phyloP scores from a whole-genome alignment of 2,329 filamentous ascomycete genomes.

The Tolypocladium guangdongense region DNA sequence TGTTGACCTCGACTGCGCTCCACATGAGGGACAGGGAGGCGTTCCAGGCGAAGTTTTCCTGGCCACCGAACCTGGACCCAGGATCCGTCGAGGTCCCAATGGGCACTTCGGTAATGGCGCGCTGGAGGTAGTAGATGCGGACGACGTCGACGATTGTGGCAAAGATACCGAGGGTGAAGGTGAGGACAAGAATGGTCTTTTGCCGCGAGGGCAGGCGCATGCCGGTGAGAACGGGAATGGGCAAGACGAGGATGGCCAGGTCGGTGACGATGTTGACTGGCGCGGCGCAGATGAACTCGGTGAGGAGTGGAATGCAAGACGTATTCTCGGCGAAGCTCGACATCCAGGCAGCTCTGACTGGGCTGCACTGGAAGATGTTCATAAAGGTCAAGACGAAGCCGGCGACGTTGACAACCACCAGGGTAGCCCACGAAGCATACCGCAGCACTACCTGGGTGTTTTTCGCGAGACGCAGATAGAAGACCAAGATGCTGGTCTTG shows the following conservation, averaged over 20 bases:
- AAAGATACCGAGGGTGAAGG: slow-evolving; percentile 79
- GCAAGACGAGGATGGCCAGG: slow-evolving; percentile 74
- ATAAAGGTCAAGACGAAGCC: slow-evolving; percentile 73
- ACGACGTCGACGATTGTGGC: slow-evolving; percentile 82
- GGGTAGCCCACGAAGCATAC: slow-evolving; percentile 68
- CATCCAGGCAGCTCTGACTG: slow-evolving; percentile 59
- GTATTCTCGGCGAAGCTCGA: slow-evolving; percentile 19
- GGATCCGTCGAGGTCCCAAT: slow-evolving; percentile 24
- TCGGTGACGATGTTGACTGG: slow-evolving; percentile 91
- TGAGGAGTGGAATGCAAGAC: slow-evolving; percentile 45
- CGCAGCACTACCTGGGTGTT: slow-evolving; percentile 67
- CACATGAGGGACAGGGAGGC: slow-evolving; percentile 84
- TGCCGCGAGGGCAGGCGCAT: slow-evolving; percentile 79
- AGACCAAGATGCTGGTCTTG: slow-evolving; percentile 86
- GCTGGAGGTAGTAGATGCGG: slow-evolving; percentile 80
- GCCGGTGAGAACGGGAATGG: slow-evolving; percentile 76
- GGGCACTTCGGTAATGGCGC: slow-evolving; percentile 43
- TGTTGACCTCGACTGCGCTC: slow-evolving; percentile 84
- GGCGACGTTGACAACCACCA: slow-evolving; percentile 67
- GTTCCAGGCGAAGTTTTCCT: slow-evolving; percentile 54
- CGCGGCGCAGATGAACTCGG: slow-evolving; percentile 61
- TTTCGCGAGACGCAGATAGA: slow-evolving; percentile 75
- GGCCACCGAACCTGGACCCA: slow-evolving; percentile 37
- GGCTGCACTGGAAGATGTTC: slow-evolving; percentile 78
- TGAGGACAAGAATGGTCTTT: slow-evolving; percentile 77